phyloP scores from a whole-genome alignment of 352 stramenopile species.

The Pythium guiyangense region DNA sequence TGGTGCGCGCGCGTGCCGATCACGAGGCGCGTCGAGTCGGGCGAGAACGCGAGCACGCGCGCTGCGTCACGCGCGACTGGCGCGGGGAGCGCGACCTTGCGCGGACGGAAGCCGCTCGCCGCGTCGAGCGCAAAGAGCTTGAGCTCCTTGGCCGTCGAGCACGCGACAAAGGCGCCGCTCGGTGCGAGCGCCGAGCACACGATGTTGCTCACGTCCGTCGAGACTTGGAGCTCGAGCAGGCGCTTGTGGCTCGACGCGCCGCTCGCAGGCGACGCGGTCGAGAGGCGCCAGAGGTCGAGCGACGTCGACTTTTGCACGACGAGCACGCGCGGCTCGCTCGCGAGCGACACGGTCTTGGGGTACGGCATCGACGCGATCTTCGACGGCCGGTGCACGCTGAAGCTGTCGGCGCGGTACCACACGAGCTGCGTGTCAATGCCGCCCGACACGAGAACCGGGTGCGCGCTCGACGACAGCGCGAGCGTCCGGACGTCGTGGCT shows the following conservation, averaged over 20 bases:
- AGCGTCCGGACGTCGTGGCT: slow-evolving; percentile 89
- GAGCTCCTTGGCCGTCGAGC: slow-evolving; percentile 78
- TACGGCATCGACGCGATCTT: slow-evolving; percentile 90
- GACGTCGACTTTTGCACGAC: slow-evolving; percentile 69
- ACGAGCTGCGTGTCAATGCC: slow-evolving; percentile 94
- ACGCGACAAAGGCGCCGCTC: slow-evolving; percentile 83
- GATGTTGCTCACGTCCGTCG: slow-evolving; percentile 67
- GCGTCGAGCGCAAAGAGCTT: slow-evolving; percentile 86
- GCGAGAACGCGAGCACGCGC: slow-evolving; percentile 69
- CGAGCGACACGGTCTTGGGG: slow-evolving; percentile 57
- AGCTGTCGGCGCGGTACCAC: slow-evolving; percentile 83
- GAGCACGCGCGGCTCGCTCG: slow-evolving; percentile 62
- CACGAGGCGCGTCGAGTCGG: slow-evolving; percentile 72
- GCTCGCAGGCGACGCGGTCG: slow-evolving; percentile 20
- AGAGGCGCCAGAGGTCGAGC: slow-evolving; percentile 73
- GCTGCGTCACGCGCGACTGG: slow-evolving; percentile 34
- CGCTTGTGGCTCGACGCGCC: slow-evolving; percentile 44
- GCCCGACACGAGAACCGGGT: slow-evolving; percentile 83
- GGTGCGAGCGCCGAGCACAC: slow-evolving; percentile 78
- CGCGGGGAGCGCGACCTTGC: slow-evolving; percentile 45
- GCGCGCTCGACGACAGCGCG: slow-evolving; percentile 52
- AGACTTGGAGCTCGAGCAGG: slow-evolving; percentile 76
- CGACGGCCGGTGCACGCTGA: slow-evolving; percentile 77
- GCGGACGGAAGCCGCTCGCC: slow-evolving; percentile 37
- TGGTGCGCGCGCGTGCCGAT: slow-evolving; percentile 59